phyloP scores from a whole-genome alignment of 2,329 filamentous ascomycete genomes.

The Parascedosporium putredinis region DNA sequence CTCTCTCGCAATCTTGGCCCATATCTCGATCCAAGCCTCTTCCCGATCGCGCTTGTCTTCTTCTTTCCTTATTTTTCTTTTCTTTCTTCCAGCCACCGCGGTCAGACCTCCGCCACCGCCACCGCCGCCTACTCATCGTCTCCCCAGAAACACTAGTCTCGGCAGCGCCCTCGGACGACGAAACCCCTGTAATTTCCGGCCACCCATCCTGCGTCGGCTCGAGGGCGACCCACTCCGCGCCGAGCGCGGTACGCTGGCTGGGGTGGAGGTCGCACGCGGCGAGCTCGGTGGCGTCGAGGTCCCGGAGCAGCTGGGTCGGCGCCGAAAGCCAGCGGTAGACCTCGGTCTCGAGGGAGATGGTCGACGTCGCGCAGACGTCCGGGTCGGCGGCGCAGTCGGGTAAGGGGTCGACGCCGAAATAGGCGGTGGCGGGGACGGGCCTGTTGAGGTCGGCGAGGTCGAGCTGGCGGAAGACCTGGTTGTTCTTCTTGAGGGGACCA shows the following conservation, averaged over 20 bases:
- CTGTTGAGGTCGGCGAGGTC: constrained; percentile 7
- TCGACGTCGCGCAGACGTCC: neutral
- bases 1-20: too few relatives aligned
- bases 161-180: neutral
- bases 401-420: neutral
- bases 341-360: neutral
- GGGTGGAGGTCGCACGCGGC: constrained; percentile 6
- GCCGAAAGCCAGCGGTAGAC: neutral
- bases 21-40: too few relatives aligned
- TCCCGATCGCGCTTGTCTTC: too few relatives aligned
- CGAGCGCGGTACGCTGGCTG: neutral
- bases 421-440: constrained; percentile 5
- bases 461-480: neutral
- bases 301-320: neutral
- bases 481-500: neutral
- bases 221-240: constrained; percentile 2
- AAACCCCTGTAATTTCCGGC: neutral
- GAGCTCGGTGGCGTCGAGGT: constrained; percentile 1
- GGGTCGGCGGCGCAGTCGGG: neutral
- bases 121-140: too few relatives aligned
- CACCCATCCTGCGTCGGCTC: constrained; percentile 5
- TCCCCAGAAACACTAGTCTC: neutral
- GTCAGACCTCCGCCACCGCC: too few relatives aligned
- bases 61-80: too few relatives aligned
- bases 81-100: too few relatives aligned